Percentiles rank a stretch among this genome's conserved stretches.
phyloP scores from a whole-genome alignment of 1,284 basidiomycete genomes.

The Ustilago curta region DNA sequence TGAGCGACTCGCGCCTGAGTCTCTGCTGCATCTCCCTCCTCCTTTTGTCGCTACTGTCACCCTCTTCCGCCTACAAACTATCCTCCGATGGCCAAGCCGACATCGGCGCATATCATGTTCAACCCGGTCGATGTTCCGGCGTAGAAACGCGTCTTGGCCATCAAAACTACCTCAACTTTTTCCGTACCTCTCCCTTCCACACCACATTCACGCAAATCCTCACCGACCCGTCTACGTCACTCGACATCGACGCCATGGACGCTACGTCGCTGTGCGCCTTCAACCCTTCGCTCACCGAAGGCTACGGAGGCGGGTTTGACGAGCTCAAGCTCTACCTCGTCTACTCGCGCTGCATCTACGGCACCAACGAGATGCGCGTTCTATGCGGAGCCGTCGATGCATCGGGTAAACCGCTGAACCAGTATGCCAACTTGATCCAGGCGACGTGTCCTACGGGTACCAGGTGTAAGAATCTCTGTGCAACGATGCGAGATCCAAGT shows the following conservation, averaged over 20 bases:
- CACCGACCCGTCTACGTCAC: background rate
- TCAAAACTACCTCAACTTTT: conserved; percentile 16
- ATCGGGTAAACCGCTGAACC: conserved; percentile 9
- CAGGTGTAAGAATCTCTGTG: conserved; percentile 40
- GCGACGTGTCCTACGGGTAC: conserved; percentile 25
- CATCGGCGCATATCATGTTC: conserved; percentile 37
- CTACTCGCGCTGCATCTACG: conserved; percentile 30
- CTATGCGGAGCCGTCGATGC: conserved; percentile 25
- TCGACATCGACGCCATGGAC: conserved; percentile 19
- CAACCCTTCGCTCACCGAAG: conserved; percentile 27
- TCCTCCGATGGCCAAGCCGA: conserved; percentile 29
- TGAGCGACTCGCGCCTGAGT: background rate
- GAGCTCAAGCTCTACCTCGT: conserved; percentile 27
- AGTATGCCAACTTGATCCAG: conserved; percentile 18
- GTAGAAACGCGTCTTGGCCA: conserved; percentile 24
- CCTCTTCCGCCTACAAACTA: conserved; percentile 13
- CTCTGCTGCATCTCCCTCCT: background rate
- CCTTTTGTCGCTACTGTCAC: background rate
- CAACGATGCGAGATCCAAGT: conserved; percentile 17
- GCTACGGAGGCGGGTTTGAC: conserved; percentile 30
- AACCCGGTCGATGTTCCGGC: conserved; percentile 28
- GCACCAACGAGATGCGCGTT: conserved; percentile 22
- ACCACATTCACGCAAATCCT: conserved; percentile 12
- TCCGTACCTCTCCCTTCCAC: conserved; percentile 8
- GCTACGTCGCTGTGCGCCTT: conserved; percentile 26